phyloP scores from a whole-genome alignment of 2,329 filamentous ascomycete species.

The Colletotrichum gloeosporioides region DNA sequence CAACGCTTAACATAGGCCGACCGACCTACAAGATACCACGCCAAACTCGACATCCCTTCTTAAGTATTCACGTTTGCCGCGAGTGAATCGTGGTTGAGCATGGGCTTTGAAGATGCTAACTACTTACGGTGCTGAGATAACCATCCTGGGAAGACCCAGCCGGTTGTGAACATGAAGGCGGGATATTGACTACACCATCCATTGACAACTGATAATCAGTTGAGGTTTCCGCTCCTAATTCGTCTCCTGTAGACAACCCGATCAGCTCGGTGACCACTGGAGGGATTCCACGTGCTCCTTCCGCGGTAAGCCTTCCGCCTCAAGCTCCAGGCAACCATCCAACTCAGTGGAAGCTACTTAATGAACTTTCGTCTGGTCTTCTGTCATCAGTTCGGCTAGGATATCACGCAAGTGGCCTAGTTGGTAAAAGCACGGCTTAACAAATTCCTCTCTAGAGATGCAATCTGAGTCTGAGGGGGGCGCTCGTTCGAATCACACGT shows the following conservation, averaged over 20 bases:
- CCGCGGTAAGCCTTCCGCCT: background rate
- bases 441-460: background rate
- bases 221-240: background rate
- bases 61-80: fast-evolving
- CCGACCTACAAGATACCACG: fast-evolving
- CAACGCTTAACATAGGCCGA: fast-evolving
- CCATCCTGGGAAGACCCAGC: background rate
- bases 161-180: background rate
- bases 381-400: background rate
- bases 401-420: background rate
- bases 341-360: background rate
- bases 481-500: background rate
- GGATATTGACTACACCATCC: background rate
- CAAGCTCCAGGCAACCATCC: background rate
- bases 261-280: background rate
- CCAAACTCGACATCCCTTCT: fast-evolving
- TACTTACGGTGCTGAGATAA: background rate
- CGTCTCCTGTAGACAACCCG: background rate
- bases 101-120: background rate
- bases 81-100: background rate
- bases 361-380: background rate
- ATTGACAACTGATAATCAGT: background rate
- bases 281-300: background rate
- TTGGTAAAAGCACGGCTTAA: background rate
- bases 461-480: background rate